Evolutionary conservation across 805 yeast genomes (phyloP).

Genomic region (Kazachstania psychrophila): DNA sequence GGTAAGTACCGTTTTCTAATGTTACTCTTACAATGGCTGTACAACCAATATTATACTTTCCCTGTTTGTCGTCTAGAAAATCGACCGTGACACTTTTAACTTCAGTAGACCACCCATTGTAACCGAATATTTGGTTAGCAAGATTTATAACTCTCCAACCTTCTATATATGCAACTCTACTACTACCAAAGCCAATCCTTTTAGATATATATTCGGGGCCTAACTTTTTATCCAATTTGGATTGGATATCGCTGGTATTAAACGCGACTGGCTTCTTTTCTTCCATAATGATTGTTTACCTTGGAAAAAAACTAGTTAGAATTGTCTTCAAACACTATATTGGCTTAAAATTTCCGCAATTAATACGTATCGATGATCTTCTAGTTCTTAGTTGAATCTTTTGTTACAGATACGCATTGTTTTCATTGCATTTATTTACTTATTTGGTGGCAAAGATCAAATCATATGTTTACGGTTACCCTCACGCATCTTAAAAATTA

Average conservation of each 20-base stretch:
- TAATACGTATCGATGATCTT: too few relatives aligned
- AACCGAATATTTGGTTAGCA: conserved; percentile 77
- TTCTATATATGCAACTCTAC: conserved; percentile 61
- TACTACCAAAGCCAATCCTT: conserved; percentile 67
- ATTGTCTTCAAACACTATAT: too few relatives aligned
- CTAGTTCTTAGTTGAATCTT: too few relatives aligned
- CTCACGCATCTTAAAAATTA: too few relatives aligned
- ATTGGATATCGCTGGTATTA: conserved; percentile 28
- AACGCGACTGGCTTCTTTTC: conserved; percentile 13
- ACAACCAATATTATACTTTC: conserved; percentile 53
- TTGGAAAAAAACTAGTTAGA: too few relatives aligned
- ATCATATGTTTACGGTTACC: too few relatives aligned
- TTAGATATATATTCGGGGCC: conserved; percentile 76
- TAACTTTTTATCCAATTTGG: conserved; percentile 37
- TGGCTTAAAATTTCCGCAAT: too few relatives aligned
- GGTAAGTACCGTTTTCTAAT: conserved; percentile 64
- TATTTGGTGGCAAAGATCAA: too few relatives aligned
- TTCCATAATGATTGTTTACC: conserved; percentile 17
- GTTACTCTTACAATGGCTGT: conserved; percentile 68
- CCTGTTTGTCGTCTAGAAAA: conserved; percentile 55
- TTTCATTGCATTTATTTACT: too few relatives aligned
- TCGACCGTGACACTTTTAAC: conserved; percentile 57
- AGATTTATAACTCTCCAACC: conserved; percentile 77
- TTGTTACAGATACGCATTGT: too few relatives aligned
- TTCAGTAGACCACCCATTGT: conserved; percentile 76